Base-by-base conservation (phyloP, 805 yeast species). In the Monosporozyma solicola region DNA sequence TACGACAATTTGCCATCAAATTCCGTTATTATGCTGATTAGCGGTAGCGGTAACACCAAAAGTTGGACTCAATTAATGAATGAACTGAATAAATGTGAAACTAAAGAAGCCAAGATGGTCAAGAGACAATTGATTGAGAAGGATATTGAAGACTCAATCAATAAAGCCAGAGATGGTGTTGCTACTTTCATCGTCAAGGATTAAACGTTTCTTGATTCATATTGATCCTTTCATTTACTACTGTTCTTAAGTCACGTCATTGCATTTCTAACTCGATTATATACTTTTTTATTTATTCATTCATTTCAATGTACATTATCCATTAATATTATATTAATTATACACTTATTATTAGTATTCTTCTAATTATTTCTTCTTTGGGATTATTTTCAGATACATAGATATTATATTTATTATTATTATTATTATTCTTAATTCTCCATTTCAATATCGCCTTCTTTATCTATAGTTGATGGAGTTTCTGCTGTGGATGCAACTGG, bases 11-110 rank as follows among this genome's bases (percentile, higher is more conserved):
- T 86, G 22, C 87, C 95, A 0, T 67, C 70, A 2, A 76, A 82
- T 37, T 77, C 95, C 0, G 67, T 83, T 24, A 58, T 91, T 15
- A 70, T 88, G 1, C 61, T 89, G 1, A 72, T 80, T 59, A 75
- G 87, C 0, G 88, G 87, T 1, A 71, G 78, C 50, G 88, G 89
- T 10, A 80, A 82, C 60, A 79, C 83, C 2, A 65, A 75, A 9
- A 76, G 73, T 49, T 66, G 66, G 64, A 58, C 57, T 27, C 63
- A 67, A 57, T 71, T 82, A 69, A 67, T 68, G 51, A 52, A 53
- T 11, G 65, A 68, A 48, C 68, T 88, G 45, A 78, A 77, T 49
- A 62, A 63, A 10, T 58, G 75, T 32, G 74, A 75, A 13, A 43
- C 51, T 56, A 69, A 73, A 48, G 67, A 55, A 63, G 70, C 54